Base-by-base conservation (phyloP, 345 rosid species). In the Punica granatum region DNA sequence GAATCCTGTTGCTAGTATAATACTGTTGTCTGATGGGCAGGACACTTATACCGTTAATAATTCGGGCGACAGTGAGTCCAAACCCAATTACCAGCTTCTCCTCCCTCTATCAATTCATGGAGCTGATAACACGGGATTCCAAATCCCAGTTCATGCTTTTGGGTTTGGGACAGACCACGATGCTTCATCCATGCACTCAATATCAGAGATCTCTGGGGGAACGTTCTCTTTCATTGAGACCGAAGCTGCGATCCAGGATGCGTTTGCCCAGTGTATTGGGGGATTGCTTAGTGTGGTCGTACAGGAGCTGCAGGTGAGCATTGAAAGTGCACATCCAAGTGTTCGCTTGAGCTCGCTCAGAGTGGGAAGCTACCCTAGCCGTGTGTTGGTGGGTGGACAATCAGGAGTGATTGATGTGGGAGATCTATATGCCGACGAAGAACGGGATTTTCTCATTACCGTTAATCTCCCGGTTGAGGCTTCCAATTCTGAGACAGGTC, bases 191-290 rank as follows among this genome's bases (percentile, higher is more conserved):
- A 87, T 92, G 99, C 98, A 92, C 83, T 89, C 92, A 26, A 83
- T 95, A 56, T 90, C 98, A n/a, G 93, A 95, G 75, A 81, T 71
- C 39, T 89, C 98, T 13, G 93, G 98, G 30, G 99, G 99, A 34
- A 95, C 98, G 0, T 95, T 95, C 80, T 92, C 98, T 37, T 92
- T 95, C 72, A 92, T 92, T 3, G 99, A 92, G 82, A 85, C 88
- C 0, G 99, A 89, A 73, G 79, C 89, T 65, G 86, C 83, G 70
- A 90, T 95, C 54, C 99, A 95, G 72, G 98, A 95, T 72, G 98
- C 99, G 64, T 91, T 92, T 79, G 99, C 99, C 19, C 98, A 95
- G 75, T 92, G 99, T 79, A 92, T 95, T 46, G 99, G 99, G 16
- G 99, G 99, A 21, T 88, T 95, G 63, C 66, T 95, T 73, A 95